Evolutionary conservation across 2,329 filamentous ascomycete genomes (phyloP).

Genomic region (Aspergillus versicolor): DNA sequence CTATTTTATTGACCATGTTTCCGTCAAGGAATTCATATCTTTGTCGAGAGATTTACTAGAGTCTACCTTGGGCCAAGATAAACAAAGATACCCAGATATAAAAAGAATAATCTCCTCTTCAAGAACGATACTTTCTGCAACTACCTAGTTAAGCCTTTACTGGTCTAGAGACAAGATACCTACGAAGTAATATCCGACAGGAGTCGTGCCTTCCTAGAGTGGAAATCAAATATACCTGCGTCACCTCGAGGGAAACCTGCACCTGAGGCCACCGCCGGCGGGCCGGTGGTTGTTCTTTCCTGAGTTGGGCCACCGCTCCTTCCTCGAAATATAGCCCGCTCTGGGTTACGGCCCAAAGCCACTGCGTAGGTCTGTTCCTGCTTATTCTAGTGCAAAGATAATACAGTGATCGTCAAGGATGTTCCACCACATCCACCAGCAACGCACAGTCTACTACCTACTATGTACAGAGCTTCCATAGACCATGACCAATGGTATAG

Average conservation of each 20-base stretch:
- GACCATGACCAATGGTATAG: not conserved
- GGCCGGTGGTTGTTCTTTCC: not conserved
- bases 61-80: constrained; percentile 8
- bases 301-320: too few relatives aligned
- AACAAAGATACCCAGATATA: constrained; percentile 11
- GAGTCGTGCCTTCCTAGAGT: not conserved
- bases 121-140: not conserved
- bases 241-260: not conserved
- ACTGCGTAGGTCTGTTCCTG: not conserved
- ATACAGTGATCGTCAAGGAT: not conserved
- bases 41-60: not conserved
- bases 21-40: not conserved
- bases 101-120: constrained; percentile 21
- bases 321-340: not conserved
- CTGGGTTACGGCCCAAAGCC: too few relatives aligned
- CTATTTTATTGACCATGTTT: constrained; percentile 14
- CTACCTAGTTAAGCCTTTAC: too few relatives aligned
- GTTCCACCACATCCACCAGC: not conserved
- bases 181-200: too few relatives aligned
- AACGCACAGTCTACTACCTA: not conserved
- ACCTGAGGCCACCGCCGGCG: not conserved
- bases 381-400: not conserved
- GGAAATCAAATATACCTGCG: not conserved
- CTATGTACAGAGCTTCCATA: not conserved
- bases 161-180: too few relatives aligned